phyloP scores from a whole-genome alignment of 768 basidiomycete species.

The Candolleomyces aberdarensis region DNA sequence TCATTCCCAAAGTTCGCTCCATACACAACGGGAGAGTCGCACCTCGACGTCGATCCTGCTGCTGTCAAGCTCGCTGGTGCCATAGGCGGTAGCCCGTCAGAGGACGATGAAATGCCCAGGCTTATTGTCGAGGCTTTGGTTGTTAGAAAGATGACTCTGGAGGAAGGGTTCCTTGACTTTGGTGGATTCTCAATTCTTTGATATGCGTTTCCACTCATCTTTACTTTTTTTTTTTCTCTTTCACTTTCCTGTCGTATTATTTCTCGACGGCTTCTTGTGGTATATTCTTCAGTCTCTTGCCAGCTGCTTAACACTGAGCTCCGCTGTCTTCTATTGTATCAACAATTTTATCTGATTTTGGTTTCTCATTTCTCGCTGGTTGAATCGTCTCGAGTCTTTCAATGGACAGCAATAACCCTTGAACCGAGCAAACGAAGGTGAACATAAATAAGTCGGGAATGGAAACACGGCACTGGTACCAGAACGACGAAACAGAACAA shows the following conservation, averaged over 20 bases:
- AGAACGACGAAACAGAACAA: no score
- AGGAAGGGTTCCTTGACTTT: constrained; percentile 78
- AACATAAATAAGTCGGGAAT: no score
- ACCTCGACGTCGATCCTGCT: constrained; percentile 23
- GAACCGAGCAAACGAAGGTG: no score
- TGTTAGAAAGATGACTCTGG: constrained; percentile 70
- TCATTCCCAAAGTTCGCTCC: constrained; percentile 24
- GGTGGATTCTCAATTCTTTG: constrained; percentile 50
- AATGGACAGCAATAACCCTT: no score
- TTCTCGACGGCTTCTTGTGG: neutral
- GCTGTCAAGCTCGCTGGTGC: constrained; percentile 21
- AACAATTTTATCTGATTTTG: no score
- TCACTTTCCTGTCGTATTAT: neutral
- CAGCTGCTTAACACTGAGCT: no score
- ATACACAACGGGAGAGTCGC: constrained; percentile 23
- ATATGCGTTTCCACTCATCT: neutral
- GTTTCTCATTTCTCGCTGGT: no score
- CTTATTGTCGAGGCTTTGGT: constrained; percentile 81
- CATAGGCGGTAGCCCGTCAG: constrained; percentile 3
- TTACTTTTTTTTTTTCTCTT: constrained; percentile 6
- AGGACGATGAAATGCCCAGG: constrained; percentile 36
- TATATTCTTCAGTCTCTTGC: no score
- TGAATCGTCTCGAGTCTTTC: no score
- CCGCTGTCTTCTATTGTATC: no score
- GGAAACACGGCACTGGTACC: no score